Percentiles rank a stretch among this genome's conserved stretches.
phyloP scores from a whole-genome alignment of 163 green algal species.

The Chlorella variabilis region DNA sequence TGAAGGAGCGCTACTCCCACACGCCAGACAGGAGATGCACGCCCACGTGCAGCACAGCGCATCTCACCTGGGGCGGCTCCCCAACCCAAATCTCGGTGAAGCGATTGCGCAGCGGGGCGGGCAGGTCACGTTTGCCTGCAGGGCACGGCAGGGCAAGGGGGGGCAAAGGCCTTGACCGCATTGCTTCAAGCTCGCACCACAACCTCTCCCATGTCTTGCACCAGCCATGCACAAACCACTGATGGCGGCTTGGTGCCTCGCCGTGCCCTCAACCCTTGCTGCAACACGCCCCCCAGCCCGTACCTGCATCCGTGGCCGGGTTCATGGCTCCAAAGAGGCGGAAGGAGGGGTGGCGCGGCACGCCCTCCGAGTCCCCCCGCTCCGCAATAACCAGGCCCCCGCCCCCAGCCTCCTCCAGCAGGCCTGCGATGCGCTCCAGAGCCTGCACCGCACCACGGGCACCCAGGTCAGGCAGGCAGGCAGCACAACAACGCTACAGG shows the following conservation, averaged over 20 bases:
- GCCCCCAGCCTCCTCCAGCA: constrained; percentile 81
- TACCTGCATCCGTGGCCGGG: constrained; percentile 28
- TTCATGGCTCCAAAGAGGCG: constrained; percentile 82
- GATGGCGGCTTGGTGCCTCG: too few species aligned
- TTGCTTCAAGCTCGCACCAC: too few species aligned
- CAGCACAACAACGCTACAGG: too few species aligned
- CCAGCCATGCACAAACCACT: too few species aligned
- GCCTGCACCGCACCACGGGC: constrained; percentile 56
- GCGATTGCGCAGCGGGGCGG: constrained; percentile 82
- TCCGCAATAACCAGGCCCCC: constrained; percentile 80
- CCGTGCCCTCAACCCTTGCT: too few species aligned
- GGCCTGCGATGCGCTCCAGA: constrained; percentile 84
- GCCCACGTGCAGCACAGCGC: too few species aligned
- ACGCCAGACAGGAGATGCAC: too few species aligned
- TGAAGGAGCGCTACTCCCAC: too few species aligned
- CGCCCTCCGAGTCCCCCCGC: constrained; percentile 75
- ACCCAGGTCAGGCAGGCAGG: not conserved
- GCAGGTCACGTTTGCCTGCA: constrained; percentile 93
- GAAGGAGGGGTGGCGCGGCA: constrained; percentile 91
- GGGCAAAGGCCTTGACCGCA: not conserved
- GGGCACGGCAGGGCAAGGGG: not conserved
- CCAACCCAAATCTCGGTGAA: constrained; percentile 95
- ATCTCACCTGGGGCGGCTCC: constrained; percentile 64
- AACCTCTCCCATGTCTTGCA: too few species aligned
- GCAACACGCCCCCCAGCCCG: too few species aligned